Percentiles rank a stretch among this genome's conserved stretches.
Conservation (phyloP, 805 yeast genomes). For the Torulaspora delbrueckii region DNA sequence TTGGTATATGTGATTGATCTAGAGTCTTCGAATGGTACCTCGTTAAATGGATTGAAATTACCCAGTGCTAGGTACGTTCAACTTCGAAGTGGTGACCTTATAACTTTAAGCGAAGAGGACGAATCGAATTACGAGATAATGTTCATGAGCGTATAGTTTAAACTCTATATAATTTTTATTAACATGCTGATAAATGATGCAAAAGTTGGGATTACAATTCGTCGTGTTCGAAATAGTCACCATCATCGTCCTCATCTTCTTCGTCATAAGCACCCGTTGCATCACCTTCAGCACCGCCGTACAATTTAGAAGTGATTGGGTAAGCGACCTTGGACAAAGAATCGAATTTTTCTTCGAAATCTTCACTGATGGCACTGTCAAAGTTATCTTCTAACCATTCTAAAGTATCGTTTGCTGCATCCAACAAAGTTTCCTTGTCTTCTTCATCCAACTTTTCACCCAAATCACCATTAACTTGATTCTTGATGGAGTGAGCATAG, state of each 20-base stretch:
- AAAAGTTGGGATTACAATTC: constrained; percentile 42
- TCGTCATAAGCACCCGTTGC: constrained; percentile 43
- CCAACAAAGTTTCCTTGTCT: constrained; percentile 82
- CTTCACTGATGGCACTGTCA: constrained; percentile 86
- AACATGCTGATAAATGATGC: constrained; percentile 11
- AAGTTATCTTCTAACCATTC: constrained; percentile 86
- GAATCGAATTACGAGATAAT: constrained; percentile 31
- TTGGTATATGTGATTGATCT: constrained; percentile 44
- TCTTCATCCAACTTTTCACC: constrained; percentile 82
- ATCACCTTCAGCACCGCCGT: constrained; percentile 51
- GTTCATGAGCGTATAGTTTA: constrained; percentile 16
- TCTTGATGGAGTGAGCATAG: constrained; percentile 78
- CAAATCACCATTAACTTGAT: constrained; percentile 57
- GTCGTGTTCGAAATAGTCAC: constrained; percentile 61
- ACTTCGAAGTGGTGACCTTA: constrained; percentile 39
- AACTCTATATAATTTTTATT: constrained; percentile 4
- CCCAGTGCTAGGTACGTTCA: constrained; percentile 42
- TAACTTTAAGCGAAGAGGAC: constrained; percentile 37
- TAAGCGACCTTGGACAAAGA: constrained; percentile 74
- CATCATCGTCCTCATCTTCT: constrained; percentile 51
- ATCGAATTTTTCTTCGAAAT: constrained; percentile 87
- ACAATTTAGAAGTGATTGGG: constrained; percentile 88
- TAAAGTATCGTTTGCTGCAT: constrained; percentile 79
- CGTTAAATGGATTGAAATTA: constrained; percentile 38
- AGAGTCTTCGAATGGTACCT: constrained; percentile 46